Evolutionary conservation across 2,329 filamentous ascomycete species (phyloP), one percentile per base, ranked within the genome.

Genomic region (Fusarium graminum): DNA sequence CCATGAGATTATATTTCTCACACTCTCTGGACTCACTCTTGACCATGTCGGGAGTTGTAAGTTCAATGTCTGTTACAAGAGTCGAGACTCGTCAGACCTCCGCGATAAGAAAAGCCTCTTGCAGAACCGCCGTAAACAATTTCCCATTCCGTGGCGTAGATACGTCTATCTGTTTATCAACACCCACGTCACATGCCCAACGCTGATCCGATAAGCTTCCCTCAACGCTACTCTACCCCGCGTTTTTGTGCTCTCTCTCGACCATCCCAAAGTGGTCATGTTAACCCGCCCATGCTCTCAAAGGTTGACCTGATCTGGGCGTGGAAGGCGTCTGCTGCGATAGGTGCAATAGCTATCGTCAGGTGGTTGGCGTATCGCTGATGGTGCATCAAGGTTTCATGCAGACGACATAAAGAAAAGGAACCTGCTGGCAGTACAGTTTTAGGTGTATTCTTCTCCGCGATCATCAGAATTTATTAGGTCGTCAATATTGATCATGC

Each of bases 191-290:
- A 68, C 60, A 26, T 19, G 29, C 17, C 11, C 34, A 26, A 41
- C 29, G 61, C 29, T 16, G 59, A 64, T 64, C 61, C 51, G 65
- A 67, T 67, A 67, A 68, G 49, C 36, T 28, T 52, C 29, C 25
- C 29, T 17, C 30, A 38, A 30, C 40, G 28, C 47, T 44, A 40
- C 46, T 49, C 40, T 68, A 67, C 65, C 65, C 65, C 65, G 65
- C 65, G 65, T 67, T 53, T 42, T 3, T 2, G 34, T n/a, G 29
- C 34, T 29, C 49, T 47, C 40, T 25, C 29, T 17, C 19, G 25
- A 64, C 62, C 43, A 44, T 52, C 51, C 64, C 16, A 44, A 68
- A 61, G n/a, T 3, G 54, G 65, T 43, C 51, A 67, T 68, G 65
- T 68, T 67, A 67, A 52, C 65, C 65, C 32, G 43, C 30, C n/a